Evolutionary conservation across 495 filamentous ascomycete species (phyloP).

Genomic region (Hyaloscypha hepaticicola): DNA sequence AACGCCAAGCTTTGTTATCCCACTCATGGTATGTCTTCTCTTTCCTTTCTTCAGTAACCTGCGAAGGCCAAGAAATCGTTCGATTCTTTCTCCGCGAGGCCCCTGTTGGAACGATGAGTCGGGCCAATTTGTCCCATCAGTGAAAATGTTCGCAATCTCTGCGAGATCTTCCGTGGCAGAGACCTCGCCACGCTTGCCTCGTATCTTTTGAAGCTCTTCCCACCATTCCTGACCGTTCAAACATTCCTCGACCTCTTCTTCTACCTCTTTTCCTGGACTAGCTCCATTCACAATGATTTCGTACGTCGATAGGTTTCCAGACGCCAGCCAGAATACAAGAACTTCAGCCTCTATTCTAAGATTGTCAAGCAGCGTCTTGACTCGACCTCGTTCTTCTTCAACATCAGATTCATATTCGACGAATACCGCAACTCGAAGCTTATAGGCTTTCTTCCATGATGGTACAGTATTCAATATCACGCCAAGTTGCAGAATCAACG

Average conservation of each 20-base stretch:
- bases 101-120: conserved; percentile 53
- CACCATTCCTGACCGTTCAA: conserved; percentile 78
- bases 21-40: conserved; percentile 60
- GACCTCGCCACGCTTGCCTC: conserved; percentile 40
- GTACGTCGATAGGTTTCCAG: conserved; percentile 69
- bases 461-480: conserved; percentile 83
- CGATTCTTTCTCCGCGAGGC: conserved; percentile 41
- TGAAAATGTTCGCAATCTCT: conserved; percentile 38
- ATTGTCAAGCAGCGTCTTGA: conserved; percentile 75
- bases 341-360: conserved; percentile 78
- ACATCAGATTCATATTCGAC: conserved; percentile 88
- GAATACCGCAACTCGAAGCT: conserved; percentile 76
- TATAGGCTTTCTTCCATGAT: conserved; percentile 76
- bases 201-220: conserved; percentile 66
- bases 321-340: conserved; percentile 78
- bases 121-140: conserved; percentile 47
- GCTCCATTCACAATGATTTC: conserved; percentile 74
- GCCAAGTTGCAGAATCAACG: conserved; percentile 80
- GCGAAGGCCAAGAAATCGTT: conserved; percentile 43
- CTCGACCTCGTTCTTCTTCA: conserved; percentile 70
- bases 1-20: conserved; percentile 59
- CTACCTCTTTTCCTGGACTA: conserved; percentile 38
- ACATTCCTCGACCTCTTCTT: conserved; percentile 56
- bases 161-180: conserved; percentile 34
- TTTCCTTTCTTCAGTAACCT: conserved; percentile 48